Evolutionary conservation across 148 eudicot genomes (phyloP).

Genomic region (Nyssa sinensis): DNA sequence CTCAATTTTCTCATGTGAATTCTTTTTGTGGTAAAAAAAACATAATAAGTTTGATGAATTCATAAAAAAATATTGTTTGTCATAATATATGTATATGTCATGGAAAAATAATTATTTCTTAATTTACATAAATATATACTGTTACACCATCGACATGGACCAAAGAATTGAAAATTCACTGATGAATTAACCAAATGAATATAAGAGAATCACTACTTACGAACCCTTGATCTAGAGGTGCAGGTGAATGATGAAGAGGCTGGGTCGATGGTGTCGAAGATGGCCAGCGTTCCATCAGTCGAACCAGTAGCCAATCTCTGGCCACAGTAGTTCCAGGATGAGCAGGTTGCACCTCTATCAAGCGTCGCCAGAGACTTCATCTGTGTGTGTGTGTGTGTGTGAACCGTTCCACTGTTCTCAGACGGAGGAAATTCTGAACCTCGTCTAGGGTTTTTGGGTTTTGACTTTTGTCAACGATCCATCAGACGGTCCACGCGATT

Average conservation of each 20-base stretch:
- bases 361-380: constrained; percentile 47
- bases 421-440: background rate
- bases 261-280: constrained; percentile 62
- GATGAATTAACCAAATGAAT: background rate
- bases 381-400: background rate
- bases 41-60: too few species aligned
- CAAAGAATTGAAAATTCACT: background rate
- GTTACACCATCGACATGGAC: too few species aligned
- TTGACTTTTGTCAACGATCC: background rate
- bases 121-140: too few species aligned
- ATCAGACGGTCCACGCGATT: background rate
- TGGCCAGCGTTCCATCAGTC: constrained; percentile 49
- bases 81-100: too few species aligned
- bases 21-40: too few species aligned
- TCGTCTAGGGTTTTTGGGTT: constrained; percentile 1
- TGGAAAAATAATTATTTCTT: too few species aligned
- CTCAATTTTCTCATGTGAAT: too few species aligned
- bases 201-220: background rate
- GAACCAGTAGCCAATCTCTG: constrained; percentile 71
- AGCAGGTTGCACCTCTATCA: constrained; percentile 57
- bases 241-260: constrained; percentile 58
- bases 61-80: too few species aligned
- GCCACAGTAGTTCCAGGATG: constrained; percentile 78
- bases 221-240: constrained; percentile 53
- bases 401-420: background rate